These are phyloP conservation scores for Sonneratia caseolaris DNA, from an alignment of 345 rosid species.

Conservation along the genomic window DNA sequence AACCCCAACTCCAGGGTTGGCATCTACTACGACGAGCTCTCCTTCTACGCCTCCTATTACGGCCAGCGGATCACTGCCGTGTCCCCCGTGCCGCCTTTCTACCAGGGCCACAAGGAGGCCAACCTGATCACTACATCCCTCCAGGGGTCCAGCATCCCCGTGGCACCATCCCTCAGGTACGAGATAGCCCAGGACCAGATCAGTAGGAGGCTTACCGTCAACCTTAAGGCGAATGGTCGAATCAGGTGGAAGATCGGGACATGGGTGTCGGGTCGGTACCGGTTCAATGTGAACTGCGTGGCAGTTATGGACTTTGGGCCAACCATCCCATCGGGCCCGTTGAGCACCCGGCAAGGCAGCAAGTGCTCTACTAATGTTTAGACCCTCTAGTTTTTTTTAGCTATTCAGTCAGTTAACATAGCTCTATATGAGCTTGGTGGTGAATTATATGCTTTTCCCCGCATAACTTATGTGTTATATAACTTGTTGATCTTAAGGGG, in stretches of 20 bases:
- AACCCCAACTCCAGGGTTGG: constrained; percentile 75
- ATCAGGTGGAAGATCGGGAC: constrained; percentile 82
- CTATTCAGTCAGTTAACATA: too few relatives aligned
- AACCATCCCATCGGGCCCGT: constrained; percentile 36
- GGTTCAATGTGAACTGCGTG: constrained; percentile 53
- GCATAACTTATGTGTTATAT: too few relatives aligned
- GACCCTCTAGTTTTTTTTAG: background rate
- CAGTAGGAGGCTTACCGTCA: constrained; percentile 40
- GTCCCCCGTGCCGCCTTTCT: constrained; percentile 59
- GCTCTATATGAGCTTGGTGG: too few relatives aligned
- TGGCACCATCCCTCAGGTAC: constrained; percentile 53
- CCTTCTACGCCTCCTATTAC: constrained; percentile 52
- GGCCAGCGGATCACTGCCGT: constrained; percentile 74
- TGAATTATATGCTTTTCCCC: too few relatives aligned
- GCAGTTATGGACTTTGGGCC: constrained; percentile 59
- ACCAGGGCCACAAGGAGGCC: constrained; percentile 62
- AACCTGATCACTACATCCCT: constrained; percentile 63
- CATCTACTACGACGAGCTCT: constrained; percentile 73
- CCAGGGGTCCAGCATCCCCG: constrained; percentile 52
- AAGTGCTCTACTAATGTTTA: constrained; percentile 61
- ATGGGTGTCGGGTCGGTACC: constrained; percentile 75
- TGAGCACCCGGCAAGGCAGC: constrained; percentile 52
- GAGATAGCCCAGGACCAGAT: constrained; percentile 51
- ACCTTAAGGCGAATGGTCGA: constrained; percentile 52
- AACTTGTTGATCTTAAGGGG: too few relatives aligned